These are phyloP conservation scores for Sporothrix euskadiensis DNA, from an alignment of 2,329 filamentous ascomycete genomes.

Conservation along the genomic window DNA sequence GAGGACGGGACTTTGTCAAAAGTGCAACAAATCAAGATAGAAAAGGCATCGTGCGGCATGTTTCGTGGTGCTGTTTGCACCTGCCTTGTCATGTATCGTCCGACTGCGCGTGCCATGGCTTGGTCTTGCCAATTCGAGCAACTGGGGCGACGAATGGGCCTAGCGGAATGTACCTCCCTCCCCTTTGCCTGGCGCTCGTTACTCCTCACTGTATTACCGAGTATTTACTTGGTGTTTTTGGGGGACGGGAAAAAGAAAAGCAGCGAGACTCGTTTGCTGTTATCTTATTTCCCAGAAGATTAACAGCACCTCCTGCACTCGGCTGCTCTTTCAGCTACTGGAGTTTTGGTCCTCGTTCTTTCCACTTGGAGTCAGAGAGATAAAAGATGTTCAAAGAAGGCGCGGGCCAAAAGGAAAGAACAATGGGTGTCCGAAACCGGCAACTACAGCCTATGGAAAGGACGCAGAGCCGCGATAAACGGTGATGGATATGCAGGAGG, in stretches of 20 bases:
- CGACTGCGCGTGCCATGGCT: constrained; percentile 21
- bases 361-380: constrained; percentile 14
- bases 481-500: constrained; percentile 13
- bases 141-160: not conserved
- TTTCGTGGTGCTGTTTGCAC: constrained; percentile 13
- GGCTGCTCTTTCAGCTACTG: not conserved
- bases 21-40: not conserved
- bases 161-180: not conserved
- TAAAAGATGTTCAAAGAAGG: not conserved
- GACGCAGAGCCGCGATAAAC: not conserved
- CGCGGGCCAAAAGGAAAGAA: not conserved
- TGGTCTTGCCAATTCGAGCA: not conserved
- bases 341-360: not conserved
- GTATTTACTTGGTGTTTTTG: not conserved
- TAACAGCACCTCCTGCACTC: not conserved
- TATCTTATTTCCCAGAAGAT: not conserved
- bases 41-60: not conserved
- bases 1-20: not conserved
- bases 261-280: not conserved
- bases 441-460: constrained; percentile 9
- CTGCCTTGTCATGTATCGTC: constrained; percentile 14
- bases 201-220: not conserved
- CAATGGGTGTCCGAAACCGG: constrained; percentile 1
- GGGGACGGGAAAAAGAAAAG: not conserved
- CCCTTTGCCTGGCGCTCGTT: not conserved